Evolutionary conservation across 306 rosid species (phyloP), one percentile per base, ranked within the genome.

Genomic region (Astragalus membranaceus): DNA sequence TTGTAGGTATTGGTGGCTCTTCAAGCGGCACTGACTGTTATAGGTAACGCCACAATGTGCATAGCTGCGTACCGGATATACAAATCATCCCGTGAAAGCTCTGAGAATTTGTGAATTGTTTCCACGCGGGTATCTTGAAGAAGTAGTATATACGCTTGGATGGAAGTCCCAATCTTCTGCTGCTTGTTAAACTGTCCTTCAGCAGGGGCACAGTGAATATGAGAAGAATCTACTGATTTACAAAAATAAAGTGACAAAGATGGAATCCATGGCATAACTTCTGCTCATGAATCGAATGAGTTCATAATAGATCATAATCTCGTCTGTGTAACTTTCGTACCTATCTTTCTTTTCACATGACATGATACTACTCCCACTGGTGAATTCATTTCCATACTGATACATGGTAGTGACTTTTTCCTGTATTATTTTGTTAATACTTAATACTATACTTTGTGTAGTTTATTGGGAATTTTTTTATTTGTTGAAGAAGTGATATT

Each of bases 1-100:
- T 80, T 87, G 78, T 54, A 95, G 99, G 96, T 89, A 54, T 70
- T 95, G 89, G 99, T 95, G 79, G 96, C 95, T 78, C 87, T 95
- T 77, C 96, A 95, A 80, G 99, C 91, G 10, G 94, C 92, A 33
- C 80, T 95, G 48, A 95, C 99, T 41, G 85, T 85, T n/a, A 55
- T 87, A 69, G 99, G 99, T 68, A 91, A 95, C 56, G 83, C 82
- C 43, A 88, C 97, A 32, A 89, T 95, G 97, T 91, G 97, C 71
- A 62, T 85, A 42, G 99, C 97, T 77, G 96, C 96, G 57, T 91
- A 80, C 75, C 87, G 92, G 23, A 89, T 95, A 65, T 89, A 84
- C 89, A 87, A 87, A 85, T 74, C 96, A 43, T 80, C 96, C 32
- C 75, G 72, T 46, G 83, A 95, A 74, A 67, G 83, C 73, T 77